These are phyloP conservation scores for Somion occarium DNA, from an alignment of 1,284 basidiomycete species.

Conservation along the genomic window DNA sequence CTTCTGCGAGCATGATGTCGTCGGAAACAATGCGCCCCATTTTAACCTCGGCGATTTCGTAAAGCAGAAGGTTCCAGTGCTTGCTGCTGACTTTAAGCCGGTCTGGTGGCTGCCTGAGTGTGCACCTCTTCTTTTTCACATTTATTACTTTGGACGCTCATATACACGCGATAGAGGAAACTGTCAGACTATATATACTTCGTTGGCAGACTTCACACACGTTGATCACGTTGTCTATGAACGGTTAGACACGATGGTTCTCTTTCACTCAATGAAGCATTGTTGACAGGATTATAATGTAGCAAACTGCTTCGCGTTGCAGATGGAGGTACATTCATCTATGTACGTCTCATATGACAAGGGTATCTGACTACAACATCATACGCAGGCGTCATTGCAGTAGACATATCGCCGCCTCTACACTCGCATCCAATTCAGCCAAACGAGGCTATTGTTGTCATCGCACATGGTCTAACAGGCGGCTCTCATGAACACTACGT, in stretches of 20 bases:
- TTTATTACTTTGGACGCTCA: background rate
- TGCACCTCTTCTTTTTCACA: background rate
- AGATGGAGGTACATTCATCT: constrained; percentile 19
- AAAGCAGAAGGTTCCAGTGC: constrained; percentile 16
- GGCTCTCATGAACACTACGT: constrained; percentile 28
- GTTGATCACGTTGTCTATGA: constrained; percentile 23
- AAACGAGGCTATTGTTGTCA: constrained; percentile 19
- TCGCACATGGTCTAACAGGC: constrained; percentile 27
- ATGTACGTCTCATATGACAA: background rate
- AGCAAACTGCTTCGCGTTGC: constrained; percentile 19
- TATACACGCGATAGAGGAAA: constrained; percentile 16
- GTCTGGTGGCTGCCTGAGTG: constrained; percentile 26
- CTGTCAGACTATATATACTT: constrained; percentile 23
- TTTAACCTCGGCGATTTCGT: constrained; percentile 15
- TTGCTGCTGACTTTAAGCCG: constrained; percentile 17
- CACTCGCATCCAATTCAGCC: constrained; percentile 9
- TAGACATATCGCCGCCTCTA: constrained; percentile 24
- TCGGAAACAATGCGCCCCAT: background rate
- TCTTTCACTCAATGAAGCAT: background rate
- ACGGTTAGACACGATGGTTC: constrained; percentile 12
- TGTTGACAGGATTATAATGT: background rate
- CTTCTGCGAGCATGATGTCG: background rate
- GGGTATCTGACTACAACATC: background rate
- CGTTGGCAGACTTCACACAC: constrained; percentile 20
- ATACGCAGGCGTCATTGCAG: constrained; percentile 19